Evolutionary conservation across 768 basidiomycete genomes (phyloP), one percentile per base, ranked within the genome.

Genomic region (Epithele typhae): DNA sequence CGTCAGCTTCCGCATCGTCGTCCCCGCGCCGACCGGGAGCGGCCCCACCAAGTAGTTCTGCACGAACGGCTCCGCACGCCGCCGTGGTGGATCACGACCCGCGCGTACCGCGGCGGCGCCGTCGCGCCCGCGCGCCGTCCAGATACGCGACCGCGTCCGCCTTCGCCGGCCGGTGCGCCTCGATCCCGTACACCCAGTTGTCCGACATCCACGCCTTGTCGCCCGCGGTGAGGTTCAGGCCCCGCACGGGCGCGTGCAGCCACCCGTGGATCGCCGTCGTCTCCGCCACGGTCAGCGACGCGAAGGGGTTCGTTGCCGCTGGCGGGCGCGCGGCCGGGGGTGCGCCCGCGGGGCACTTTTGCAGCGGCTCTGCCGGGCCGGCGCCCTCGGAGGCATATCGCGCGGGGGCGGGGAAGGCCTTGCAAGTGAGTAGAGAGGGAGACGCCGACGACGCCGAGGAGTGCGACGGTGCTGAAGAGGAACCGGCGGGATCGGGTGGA

Each of bases 31-130:
- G 17, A 78, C 55, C 4, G 81, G 79, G 8, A 83, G 64, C 1
- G 81, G 81, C 0, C 81, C 81, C 15, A 83, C 71, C 7, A 81
- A 62, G 54, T 81, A 79, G 53, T 81, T 77, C 45, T 63, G 67
- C 27, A 81, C 70, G n/a, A 63, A 55, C 9, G 77, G 77, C 10
- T 60, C 64, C 4, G 51, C 49, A 11, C 54, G 58, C 10, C 67
- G 21, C 77, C 78, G 57, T 78, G 72, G 50, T 77, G 72, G 39
- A 82, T 64, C 22, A 70, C 70, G n/a, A 75, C 76, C 41, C 72
- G 66, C 5, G 79, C 77, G 50, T 67, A 74, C 27, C 66, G 61
- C 25, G 63, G 52, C 0, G 76, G 77, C 2, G 61, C 55, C 7
- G 43, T 2, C 19, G 21, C 10, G 45, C 25, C 14, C 43, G 33